Conservation (phyloP, 2,329 filamentous ascomycete genomes). For the Hansfordia pulvinata region DNA sequence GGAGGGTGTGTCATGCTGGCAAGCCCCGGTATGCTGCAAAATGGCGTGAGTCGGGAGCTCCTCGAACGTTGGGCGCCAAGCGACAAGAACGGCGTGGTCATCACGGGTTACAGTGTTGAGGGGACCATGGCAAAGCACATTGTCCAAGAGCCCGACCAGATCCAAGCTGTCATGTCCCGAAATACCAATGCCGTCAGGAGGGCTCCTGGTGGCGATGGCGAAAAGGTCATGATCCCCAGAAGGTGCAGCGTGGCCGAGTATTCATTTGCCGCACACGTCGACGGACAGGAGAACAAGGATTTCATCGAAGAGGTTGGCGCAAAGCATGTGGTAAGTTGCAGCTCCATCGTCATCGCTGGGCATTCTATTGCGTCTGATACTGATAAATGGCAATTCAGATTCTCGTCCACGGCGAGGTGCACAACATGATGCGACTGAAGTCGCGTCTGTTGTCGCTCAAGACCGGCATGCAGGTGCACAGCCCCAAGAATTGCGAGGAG, state of each 20-base stretch:
- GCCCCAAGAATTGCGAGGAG: constrained; percentile 88
- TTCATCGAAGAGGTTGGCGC: constrained; percentile 93
- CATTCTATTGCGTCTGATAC: too few species aligned
- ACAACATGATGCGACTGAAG: constrained; percentile 96
- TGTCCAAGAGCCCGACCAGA: constrained; percentile 87
- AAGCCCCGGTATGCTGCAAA: constrained; percentile 96
- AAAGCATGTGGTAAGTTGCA: constrained; percentile 69
- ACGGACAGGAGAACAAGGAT: constrained; percentile 87
- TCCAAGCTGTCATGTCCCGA: constrained; percentile 83
- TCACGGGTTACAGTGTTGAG: constrained; percentile 96
- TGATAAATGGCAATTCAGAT: constrained; percentile 45
- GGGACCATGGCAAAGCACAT: constrained; percentile 97
- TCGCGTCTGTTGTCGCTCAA: constrained; percentile 92
- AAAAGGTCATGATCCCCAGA: constrained; percentile 82
- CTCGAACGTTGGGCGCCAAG: constrained; percentile 93
- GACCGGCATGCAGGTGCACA: constrained; percentile 78
- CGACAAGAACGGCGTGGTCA: constrained; percentile 94
- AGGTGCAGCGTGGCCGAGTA: constrained; percentile 89
- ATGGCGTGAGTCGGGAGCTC: constrained; percentile 82
- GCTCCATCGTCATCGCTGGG: too few species aligned
- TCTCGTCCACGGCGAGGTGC: constrained; percentile 89
- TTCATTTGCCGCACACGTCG: constrained; percentile 93
- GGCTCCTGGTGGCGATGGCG: constrained; percentile 54
- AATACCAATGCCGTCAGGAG: constrained; percentile 50
- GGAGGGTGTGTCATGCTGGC: constrained; percentile 95